phyloP scores from a whole-genome alignment of 1,139 yeast species.

The Yamadazyma spencermartinsiae region DNA sequence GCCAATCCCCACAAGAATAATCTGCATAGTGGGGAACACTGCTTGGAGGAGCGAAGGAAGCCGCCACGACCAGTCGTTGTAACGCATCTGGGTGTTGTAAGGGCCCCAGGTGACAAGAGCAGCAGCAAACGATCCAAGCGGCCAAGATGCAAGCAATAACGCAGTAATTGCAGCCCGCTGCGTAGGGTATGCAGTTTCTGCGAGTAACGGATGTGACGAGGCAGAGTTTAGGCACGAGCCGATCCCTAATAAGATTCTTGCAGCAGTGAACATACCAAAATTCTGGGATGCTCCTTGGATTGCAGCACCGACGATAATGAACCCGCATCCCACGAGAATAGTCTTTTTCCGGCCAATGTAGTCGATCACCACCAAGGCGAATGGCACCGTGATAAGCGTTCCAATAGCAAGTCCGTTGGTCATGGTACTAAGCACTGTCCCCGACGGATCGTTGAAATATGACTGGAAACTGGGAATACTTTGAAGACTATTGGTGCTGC shows the following conservation, averaged over 20 bases:
- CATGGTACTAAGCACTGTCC: slow-evolving; percentile 18
- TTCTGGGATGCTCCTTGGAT: slow-evolving; percentile 37
- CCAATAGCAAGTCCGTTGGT: slow-evolving; percentile 18
- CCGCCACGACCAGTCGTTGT: slow-evolving; percentile 34
- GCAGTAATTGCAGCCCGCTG: slow-evolving; percentile 19
- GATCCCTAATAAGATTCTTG: slow-evolving; percentile 43
- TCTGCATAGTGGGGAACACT: slow-evolving; percentile 27
- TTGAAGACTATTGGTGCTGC: slow-evolving; percentile 19
- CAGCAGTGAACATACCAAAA: slow-evolving; percentile 39
- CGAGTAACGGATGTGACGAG: slow-evolving; percentile 33
- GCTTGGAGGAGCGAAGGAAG: slow-evolving; percentile 48
- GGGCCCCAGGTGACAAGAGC: slow-evolving; percentile 16
- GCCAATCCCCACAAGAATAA: slow-evolving; percentile 20
- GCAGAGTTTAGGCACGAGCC: slow-evolving; percentile 26
- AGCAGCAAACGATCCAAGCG: slow-evolving; percentile 19
- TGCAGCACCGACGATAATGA: slow-evolving; percentile 40
- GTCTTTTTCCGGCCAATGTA: slow-evolving; percentile 42
- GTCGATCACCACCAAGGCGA: slow-evolving; percentile 32
- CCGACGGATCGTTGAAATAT: slow-evolving; percentile 16
- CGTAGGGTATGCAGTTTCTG: slow-evolving; percentile 22
- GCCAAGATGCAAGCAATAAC: slow-evolving; percentile 15
- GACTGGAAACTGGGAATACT: slow-evolving; percentile 14
- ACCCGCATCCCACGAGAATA: slow-evolving; percentile 31
- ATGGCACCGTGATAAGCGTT: slow-evolving; percentile 23
- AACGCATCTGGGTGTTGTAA: slow-evolving; percentile 8